These are phyloP conservation scores for Fusarium drepaniforme DNA, from an alignment of 2,329 filamentous ascomycete genomes.

Conservation along the genomic window DNA sequence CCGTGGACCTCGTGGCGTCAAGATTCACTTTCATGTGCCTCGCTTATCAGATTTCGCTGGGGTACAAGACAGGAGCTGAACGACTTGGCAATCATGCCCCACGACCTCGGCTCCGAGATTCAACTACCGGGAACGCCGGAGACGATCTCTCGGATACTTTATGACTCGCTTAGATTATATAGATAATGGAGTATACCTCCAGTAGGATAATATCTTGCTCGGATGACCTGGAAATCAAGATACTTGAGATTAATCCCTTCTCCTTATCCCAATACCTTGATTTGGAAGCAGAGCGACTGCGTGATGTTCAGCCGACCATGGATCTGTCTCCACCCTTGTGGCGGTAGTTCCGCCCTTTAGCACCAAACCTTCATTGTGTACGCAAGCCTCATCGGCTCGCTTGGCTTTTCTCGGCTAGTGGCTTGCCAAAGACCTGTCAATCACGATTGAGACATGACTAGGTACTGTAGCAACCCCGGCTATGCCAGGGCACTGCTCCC, in stretches of 20 bases:
- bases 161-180: neutral
- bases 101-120: neutral
- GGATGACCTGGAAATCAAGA: neutral
- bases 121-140: neutral
- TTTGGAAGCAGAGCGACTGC: neutral
- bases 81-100: neutral
- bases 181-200: neutral
- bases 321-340: neutral
- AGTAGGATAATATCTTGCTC: too few species aligned
- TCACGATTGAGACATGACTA: neutral
- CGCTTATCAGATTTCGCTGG: neutral
- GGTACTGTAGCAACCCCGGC: neutral
- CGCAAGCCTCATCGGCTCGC: slow-evolving; percentile 5
- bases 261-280: neutral
- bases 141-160: neutral
- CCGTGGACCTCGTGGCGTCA: neutral
- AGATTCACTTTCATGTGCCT: neutral
- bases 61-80: neutral
- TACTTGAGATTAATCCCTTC: neutral
- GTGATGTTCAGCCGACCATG: neutral
- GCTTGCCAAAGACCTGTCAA: neutral
- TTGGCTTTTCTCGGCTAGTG: neutral
- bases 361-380: neutral
- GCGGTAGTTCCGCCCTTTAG: neutral
- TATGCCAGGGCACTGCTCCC: neutral